Base-by-base conservation (phyloP, 495 filamentous ascomycete species). In the Aspergillus avenaceus region DNA sequence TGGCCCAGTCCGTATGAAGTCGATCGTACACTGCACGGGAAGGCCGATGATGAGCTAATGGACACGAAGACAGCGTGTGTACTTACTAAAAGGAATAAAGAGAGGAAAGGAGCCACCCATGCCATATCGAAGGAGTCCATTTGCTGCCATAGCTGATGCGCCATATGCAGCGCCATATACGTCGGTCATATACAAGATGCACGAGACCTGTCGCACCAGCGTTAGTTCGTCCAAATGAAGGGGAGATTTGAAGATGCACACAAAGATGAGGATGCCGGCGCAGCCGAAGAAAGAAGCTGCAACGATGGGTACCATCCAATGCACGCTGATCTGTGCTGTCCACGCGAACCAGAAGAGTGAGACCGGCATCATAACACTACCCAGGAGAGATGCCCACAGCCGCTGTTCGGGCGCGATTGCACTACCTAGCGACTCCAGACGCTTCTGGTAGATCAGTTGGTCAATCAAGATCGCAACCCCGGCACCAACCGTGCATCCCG, bases 31-130 rank as follows among this genome's bases (percentile, higher is more conserved):
- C 80, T 83, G 45, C 6, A 22, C n/a, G n/a, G n/a, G n/a, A n/a
- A n/a, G n/a, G n/a, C n/a, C n/a, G n/a, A 8, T 22, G n/a, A 37
- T 34, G 8, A 47, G 21, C 19, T 0, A 47, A 3, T 11, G 1
- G 6, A 13, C 8, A 8, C 5, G 16, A 8, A 22, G 53, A 28
- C 11, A 40, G 2, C 22, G 1, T 22, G 2, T 29, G n/a, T 40
- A 36, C 41, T 26, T 43, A 82, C 79, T 81, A 48, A 76, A 74
- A 11, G 80, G 55, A 3, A 79, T 79, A 50, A 85, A 84, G 0
- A 90, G 72, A 5, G 86, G 86, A 57, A 87, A 89, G 3, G 71
- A 79, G 16, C 80, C 80, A 1, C 78, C 84, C 16, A 86, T 52
- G 0, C 65, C 58, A 53, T 89, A 89, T 25, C 86, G 72, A 4